A percentile compares a stretch with the other conserved stretches of the same genome.
phyloP scores from a whole-genome alignment of 148 eudicot species.

The Silene latifolia region DNA sequence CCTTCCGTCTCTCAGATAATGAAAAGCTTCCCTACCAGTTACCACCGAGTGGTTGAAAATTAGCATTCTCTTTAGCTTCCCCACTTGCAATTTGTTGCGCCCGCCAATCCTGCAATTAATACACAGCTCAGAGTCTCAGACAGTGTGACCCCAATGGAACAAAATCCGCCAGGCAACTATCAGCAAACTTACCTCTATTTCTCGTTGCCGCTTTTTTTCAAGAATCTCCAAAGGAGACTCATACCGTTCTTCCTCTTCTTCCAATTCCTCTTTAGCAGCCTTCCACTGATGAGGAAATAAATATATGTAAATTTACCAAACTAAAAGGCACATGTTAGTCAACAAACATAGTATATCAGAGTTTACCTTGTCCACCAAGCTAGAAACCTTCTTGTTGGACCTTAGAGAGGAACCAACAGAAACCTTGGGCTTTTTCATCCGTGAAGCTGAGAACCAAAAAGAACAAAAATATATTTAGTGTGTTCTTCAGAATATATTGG shows the following conservation, averaged over 20 bases:
- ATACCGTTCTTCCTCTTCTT: conserved; percentile 77
- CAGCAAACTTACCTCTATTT: conserved; percentile 79
- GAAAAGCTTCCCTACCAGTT: conserved; percentile 58
- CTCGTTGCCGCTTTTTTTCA: conserved; percentile 84
- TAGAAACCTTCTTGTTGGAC: conserved; percentile 93
- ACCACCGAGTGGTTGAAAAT: conserved; percentile 95
- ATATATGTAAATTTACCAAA: not conserved
- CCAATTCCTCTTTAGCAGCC: conserved; percentile 95
- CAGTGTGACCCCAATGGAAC: not conserved
- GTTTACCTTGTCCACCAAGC: conserved; percentile 94
- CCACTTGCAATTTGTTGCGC: conserved; percentile 90
- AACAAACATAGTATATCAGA: not conserved
- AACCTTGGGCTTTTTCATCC: conserved; percentile 64
- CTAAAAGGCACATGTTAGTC: conserved; percentile 1
- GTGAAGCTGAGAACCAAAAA: conserved; percentile 42
- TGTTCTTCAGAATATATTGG: not conserved
- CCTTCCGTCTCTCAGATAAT: not conserved
- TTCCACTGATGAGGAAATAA: conserved; percentile 58
- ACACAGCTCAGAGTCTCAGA: conserved; percentile 13
- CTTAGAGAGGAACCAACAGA: conserved; percentile 64
- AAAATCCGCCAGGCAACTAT: not conserved
- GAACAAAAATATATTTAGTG: not conserved
- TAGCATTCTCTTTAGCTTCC: conserved; percentile 94
- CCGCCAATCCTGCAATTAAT: conserved; percentile 73
- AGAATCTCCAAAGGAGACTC: conserved; percentile 64